Base-by-base conservation (phyloP, 129 eudicot species). In the Flaveria bidentis region DNA sequence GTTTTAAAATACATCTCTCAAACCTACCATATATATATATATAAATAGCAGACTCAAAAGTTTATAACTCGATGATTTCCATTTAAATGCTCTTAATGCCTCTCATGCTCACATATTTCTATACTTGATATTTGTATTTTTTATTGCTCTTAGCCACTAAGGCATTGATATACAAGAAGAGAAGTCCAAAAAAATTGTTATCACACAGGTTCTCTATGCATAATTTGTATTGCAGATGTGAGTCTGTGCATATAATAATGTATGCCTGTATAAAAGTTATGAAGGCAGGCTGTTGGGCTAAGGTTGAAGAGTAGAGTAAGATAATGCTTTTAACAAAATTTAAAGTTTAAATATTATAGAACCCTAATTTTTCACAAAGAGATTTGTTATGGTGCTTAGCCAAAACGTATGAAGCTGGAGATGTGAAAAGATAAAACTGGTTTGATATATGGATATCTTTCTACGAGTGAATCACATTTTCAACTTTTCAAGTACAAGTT, bases 221-320 rank as follows among this genome's bases (percentile, higher is more conserved):
- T 52, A 5, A 13, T 33, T n/a, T 52, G 64, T 71, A 18, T 53
- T 36, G 33, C 30, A 18, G 50, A 52, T 17, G 33, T 39, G n/a
- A 75, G 72, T 66, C 64, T 75, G 16, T 26, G 33, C 14, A 47
- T 28, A 63, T 47, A 64, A 30, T 28, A 61, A 22, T 45, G 30
- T 62, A 62, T 49, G 72, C 33, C 36, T n/a, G 79, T 33, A 49
- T 76, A 64, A 76, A 63, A 36, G 72, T 26, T 50, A 76, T 17
- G 18, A 76, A 67, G 63, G 80, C 39, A 50, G 63, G 39, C 50
- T 50, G 63, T 47, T 64, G 64, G 47, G 51, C 64, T 28, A 76
- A 30, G 30, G 10, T 53, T 49, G 41, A 50, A 13, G 64, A 22
- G 30, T 49, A 67, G 74, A 67, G 17, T 76, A 18, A 65, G 73